These are phyloP conservation scores for Cubamyces sp. DNA, from an alignment of 768 basidiomycete species.

Conservation along the genomic window DNA sequence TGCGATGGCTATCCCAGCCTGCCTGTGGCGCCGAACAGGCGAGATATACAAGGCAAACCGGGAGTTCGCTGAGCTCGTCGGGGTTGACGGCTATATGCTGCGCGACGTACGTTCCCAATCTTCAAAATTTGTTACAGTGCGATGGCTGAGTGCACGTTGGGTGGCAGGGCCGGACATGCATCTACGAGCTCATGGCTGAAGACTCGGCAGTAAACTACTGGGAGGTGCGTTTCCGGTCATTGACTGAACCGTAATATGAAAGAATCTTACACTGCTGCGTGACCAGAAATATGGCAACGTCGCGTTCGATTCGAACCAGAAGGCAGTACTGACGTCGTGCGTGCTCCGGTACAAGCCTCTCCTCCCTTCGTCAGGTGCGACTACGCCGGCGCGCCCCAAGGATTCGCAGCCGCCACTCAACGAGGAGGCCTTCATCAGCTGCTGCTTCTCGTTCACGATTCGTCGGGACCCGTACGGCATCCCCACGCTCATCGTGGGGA, in stretches of 20 bases:
- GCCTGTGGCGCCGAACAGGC: slow-evolving; percentile 94
- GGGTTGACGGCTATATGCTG: slow-evolving; percentile 85
- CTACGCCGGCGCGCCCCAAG: slow-evolving; percentile 35
- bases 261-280: neutral
- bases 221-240: slow-evolving; percentile 63
- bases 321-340: slow-evolving; percentile 91
- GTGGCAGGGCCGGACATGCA: slow-evolving; percentile 83
- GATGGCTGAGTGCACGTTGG: neutral
- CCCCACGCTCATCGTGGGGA: slow-evolving; percentile 89
- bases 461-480: slow-evolving; percentile 84
- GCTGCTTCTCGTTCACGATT: slow-evolving; percentile 92
- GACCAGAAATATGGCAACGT: slow-evolving; percentile 91
- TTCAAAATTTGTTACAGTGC: neutral
- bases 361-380: slow-evolving; percentile 46
- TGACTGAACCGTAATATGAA: neutral
- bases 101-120: slow-evolving; percentile 61
- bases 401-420: slow-evolving; percentile 41
- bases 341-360: slow-evolving; percentile 80
- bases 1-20: slow-evolving; percentile 97
- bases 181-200: slow-evolving; percentile 98
- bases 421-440: slow-evolving; percentile 81
- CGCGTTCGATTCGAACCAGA: slow-evolving; percentile 89
- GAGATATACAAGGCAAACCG: slow-evolving; percentile 99
- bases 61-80: slow-evolving; percentile 90
- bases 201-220: slow-evolving; percentile 96